These are phyloP conservation scores for Capronia coronata DNA, from an alignment of 2,329 filamentous ascomycete genomes.

Conservation along the genomic window DNA sequence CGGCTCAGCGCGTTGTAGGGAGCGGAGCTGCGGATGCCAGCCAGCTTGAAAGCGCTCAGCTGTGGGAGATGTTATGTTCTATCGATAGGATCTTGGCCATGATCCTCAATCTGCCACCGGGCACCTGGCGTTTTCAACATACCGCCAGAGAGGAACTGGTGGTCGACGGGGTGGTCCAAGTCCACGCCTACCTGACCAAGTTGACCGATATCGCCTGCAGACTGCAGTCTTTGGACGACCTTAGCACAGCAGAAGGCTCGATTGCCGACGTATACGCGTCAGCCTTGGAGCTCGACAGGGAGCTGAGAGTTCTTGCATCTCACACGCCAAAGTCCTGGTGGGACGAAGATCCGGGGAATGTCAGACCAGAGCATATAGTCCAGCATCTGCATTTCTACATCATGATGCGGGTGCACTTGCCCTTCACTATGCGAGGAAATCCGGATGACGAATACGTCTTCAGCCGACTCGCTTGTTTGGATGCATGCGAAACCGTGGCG, in stretches of 20 bases:
- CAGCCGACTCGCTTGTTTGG: constrained; percentile 16
- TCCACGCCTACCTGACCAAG: constrained; percentile 6
- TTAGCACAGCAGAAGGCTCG: not conserved
- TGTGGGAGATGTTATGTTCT: constrained; percentile 34
- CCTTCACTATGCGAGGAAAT: constrained; percentile 13
- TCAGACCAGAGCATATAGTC: constrained; percentile 8
- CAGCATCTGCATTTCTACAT: constrained; percentile 16
- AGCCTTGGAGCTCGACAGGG: constrained; percentile 16
- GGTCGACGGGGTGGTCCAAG: constrained; percentile 9
- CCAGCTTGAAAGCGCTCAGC: constrained; percentile 26
- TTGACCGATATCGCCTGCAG: constrained; percentile 13
- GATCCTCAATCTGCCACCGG: constrained; percentile 35
- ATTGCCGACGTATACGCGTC: constrained; percentile 11
- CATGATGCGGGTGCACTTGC: constrained; percentile 14
- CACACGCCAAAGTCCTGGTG: constrained; percentile 12
- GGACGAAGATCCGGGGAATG: not conserved
- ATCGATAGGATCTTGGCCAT: constrained; percentile 32
- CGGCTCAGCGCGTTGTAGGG: constrained; percentile 2
- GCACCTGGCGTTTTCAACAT: constrained; percentile 28
- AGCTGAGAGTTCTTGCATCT: constrained; percentile 12
- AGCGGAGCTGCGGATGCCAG: constrained; percentile 9
- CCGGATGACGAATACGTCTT: constrained; percentile 6
- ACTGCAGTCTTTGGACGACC: constrained; percentile 14
- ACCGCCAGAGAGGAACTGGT: not conserved
- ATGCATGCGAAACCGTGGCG: constrained; percentile 16